Conservation (phyloP, 75 land plant species). For the Selaginella tamariscina region DNA sequence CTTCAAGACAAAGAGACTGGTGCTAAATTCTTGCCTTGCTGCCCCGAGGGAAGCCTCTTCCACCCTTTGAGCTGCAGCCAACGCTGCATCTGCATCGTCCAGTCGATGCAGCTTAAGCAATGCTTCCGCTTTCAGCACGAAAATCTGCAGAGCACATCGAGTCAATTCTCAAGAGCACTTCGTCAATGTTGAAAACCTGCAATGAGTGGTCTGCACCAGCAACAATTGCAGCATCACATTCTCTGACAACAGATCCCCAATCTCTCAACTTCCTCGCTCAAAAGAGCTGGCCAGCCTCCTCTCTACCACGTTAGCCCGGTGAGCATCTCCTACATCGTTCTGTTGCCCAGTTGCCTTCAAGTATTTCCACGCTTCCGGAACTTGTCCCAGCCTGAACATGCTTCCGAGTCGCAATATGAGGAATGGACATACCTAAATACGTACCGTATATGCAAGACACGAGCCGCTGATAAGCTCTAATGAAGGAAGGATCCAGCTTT, state of each 20-base stretch:
- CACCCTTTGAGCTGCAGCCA: slow-evolving; percentile 36
- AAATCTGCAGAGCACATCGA: slow-evolving; percentile 33
- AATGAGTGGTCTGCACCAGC: slow-evolving; percentile 77
- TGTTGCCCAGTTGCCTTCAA: slow-evolving; percentile 34
- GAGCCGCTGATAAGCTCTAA: not conserved
- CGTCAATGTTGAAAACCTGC: slow-evolving; percentile 61
- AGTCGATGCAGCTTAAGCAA: slow-evolving; percentile 55
- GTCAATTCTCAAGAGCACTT: not conserved
- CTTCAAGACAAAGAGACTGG: slow-evolving; percentile 38
- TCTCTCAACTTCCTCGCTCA: slow-evolving; percentile 52
- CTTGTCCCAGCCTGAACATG: slow-evolving; percentile 67
- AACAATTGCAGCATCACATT: slow-evolving; percentile 62
- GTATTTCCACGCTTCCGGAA: slow-evolving; percentile 58
- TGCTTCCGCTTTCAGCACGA: slow-evolving; percentile 76
- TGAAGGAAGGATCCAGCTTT: slow-evolving; percentile 5
- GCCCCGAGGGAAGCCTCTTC: slow-evolving; percentile 16
- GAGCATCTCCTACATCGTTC: slow-evolving; percentile 41
- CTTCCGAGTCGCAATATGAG: too few species aligned
- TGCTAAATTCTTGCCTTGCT: slow-evolving; percentile 37
- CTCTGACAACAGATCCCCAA: slow-evolving; percentile 63
- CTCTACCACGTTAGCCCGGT: slow-evolving; percentile 48
- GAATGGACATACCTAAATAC: too few species aligned
- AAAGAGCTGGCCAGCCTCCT: slow-evolving; percentile 44
- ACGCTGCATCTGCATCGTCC: slow-evolving; percentile 51
- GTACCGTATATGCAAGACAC: not conserved